phyloP scores from a whole-genome alignment of 176 grass and related monocot genomes.

The Eleusine coracana region DNA sequence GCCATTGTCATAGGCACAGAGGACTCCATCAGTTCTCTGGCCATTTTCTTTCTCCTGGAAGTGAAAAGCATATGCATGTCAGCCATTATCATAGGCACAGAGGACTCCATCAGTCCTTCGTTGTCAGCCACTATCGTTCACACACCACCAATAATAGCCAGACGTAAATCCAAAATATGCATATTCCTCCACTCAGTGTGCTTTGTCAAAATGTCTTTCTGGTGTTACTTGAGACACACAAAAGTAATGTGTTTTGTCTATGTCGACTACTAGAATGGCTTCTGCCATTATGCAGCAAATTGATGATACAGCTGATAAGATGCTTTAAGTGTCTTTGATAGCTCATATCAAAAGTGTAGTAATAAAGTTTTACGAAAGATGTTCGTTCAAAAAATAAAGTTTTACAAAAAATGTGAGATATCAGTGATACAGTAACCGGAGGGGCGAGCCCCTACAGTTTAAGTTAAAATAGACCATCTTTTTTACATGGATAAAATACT shows the following conservation, averaged over 20 bases:
- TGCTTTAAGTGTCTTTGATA: neutral
- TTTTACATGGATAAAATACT: neutral
- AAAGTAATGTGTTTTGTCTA: slow-evolving; percentile 14
- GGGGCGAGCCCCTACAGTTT: neutral
- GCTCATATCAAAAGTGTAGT: neutral
- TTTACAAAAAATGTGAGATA: neutral
- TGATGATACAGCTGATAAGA: slow-evolving; percentile 8
- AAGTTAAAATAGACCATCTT: neutral
- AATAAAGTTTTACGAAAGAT: neutral
- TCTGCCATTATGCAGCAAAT: neutral
- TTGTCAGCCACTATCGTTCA: slow-evolving; percentile 30
- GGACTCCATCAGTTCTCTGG: slow-evolving; percentile 13
- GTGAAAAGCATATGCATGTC: slow-evolving; percentile 37
- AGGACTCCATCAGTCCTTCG: slow-evolving; percentile 22
- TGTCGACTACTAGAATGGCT: neutral
- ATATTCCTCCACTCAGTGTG: slow-evolving; percentile 8
- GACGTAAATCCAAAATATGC: neutral
- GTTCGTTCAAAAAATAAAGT: neutral
- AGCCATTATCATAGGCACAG: slow-evolving; percentile 39
- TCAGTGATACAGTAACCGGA: neutral
- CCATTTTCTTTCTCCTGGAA: slow-evolving; percentile 35
- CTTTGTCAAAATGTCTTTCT: neutral
- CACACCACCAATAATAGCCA: neutral
- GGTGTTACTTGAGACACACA: neutral
- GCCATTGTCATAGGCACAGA: slow-evolving; percentile 38